A percentile compares a stretch with the other conserved stretches of the same genome.
Conservation (phyloP, 1,284 basidiomycete species). For the Xerocomus amazonicus region DNA sequence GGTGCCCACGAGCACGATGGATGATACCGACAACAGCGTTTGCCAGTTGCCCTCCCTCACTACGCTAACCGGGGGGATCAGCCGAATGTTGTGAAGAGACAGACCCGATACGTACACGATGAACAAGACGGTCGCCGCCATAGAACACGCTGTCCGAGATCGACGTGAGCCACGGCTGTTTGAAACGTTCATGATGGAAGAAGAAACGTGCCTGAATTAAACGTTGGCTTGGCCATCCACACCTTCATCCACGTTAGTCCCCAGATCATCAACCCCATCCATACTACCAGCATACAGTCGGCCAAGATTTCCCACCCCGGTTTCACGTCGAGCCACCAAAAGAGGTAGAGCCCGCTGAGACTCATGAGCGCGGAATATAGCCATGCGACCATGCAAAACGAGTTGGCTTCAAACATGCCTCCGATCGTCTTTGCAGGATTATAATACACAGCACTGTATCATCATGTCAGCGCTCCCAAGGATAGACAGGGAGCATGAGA, state of each 20-base stretch:
- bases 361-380: constrained; percentile 73
- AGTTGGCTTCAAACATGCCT: constrained; percentile 86
- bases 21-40: constrained; percentile 68
- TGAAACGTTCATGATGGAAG: not conserved
- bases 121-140: constrained; percentile 85
- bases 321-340: constrained; percentile 71
- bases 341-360: constrained; percentile 71
- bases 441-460: constrained; percentile 67
- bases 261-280: constrained; percentile 83
- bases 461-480: not conserved
- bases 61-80: constrained; percentile 44
- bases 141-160: constrained; percentile 68
- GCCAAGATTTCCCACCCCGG: constrained; percentile 69
- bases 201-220: constrained; percentile 73
- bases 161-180: not conserved
- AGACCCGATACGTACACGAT: constrained; percentile 58
- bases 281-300: constrained; percentile 66
- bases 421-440: constrained; percentile 86
- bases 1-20: constrained; percentile 78
- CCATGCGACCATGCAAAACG: constrained; percentile 72
- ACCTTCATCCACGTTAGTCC: constrained; percentile 84
- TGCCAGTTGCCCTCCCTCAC: constrained; percentile 87
- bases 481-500: not conserved
- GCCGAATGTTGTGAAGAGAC: not conserved
- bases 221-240: constrained; percentile 86